Base-by-base conservation (phyloP, 2,329 filamentous ascomycete species). In the Neonectria faginata region DNA sequence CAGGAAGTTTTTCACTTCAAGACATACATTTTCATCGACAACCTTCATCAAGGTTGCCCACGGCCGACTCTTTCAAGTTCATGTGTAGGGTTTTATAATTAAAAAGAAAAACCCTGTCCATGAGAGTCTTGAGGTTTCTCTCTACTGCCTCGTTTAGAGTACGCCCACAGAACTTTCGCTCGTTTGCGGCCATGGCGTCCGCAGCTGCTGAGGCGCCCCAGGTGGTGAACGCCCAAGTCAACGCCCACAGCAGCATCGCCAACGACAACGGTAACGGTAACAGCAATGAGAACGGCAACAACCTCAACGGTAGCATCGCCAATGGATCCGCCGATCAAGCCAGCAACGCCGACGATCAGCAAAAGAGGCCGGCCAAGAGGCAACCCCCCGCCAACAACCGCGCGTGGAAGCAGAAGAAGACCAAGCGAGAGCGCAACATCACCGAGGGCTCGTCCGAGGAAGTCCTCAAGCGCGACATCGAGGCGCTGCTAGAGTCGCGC, bases 361-460 rank as follows among this genome's bases (percentile, higher is more conserved):
- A 63, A 55, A 64, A 42, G 53, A 66, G 59, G 18, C 52, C 60
- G 2, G 47, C 57, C 4, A 76, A 77, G 71, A 66, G 73, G 29
- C 68, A 57, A 29, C 62, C 68, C 10, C 62, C 65, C 25, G 68
- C 68, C 27, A 68, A 66, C 1, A 69, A 70, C 33, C 70, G 73
- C 31, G 63, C 69, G 36, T 75, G 73, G 72, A 79, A 81, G 68
- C 75, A 80, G 57, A 86, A 85, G 71, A 87, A 86, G 77, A 83
- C 82, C 42, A 88, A 87, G 82, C 84, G 84, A 60, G 85, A 88
- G 73, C 84, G 84, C 67, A 86, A 86, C 69, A 89, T 85, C 66
- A 86, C 86, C 45, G 86, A 86, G 66, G 89, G 88, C 9, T 88
- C 88, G 0, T 82, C 83, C 20, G 91, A 93, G 65, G 89, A 93